Percentiles rank a stretch among this genome's conserved stretches.
These are phyloP conservation scores for Ophiosphaerella narmari DNA, from an alignment of 2,329 filamentous ascomycete species.

Conservation along the genomic window DNA sequence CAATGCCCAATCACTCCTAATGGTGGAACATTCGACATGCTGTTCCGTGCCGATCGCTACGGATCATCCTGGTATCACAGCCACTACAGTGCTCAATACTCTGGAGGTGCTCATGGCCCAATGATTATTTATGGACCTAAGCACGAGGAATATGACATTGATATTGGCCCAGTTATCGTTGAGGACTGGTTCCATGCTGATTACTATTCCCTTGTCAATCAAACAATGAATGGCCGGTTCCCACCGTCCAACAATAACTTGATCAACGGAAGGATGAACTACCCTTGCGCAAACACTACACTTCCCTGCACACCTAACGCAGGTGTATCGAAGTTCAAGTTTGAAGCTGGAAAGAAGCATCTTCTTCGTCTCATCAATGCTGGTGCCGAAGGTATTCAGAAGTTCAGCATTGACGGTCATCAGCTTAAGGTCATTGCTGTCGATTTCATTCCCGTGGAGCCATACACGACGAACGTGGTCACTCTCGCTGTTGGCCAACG, in stretches of 20 bases:
- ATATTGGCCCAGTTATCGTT: slow-evolving; percentile 47
- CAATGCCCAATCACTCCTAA: slow-evolving; percentile 45
- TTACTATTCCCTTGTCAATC: slow-evolving; percentile 36
- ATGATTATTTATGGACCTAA: slow-evolving; percentile 46
- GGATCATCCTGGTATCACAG: slow-evolving; percentile 36
- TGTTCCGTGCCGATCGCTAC: slow-evolving; percentile 35
- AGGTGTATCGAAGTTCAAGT: slow-evolving; percentile 43
- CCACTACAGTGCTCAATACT: slow-evolving; percentile 46
- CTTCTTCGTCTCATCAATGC: slow-evolving; percentile 49
- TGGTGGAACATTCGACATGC: slow-evolving; percentile 21
- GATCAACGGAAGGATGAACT: slow-evolving; percentile 28
- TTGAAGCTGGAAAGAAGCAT: slow-evolving; percentile 48
- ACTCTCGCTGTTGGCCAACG: slow-evolving; percentile 49
- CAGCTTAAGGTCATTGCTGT: slow-evolving; percentile 48
- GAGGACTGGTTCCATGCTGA: slow-evolving; percentile 48
- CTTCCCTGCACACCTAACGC: slow-evolving; percentile 31
- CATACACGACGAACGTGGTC: slow-evolving; percentile 46
- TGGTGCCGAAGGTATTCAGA: slow-evolving; percentile 44
- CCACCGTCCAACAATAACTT: slow-evolving; percentile 24
- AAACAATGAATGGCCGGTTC: slow-evolving; percentile 29
- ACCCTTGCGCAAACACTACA: slow-evolving; percentile 33
- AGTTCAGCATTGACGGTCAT: slow-evolving; percentile 50
- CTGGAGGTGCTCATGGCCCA: slow-evolving; percentile 46
- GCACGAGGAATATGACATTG: slow-evolving; percentile 45
- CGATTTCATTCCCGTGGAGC: slow-evolving; percentile 49